Base-by-base conservation (phyloP, 306 rosid genomes). In the Medicago ruthenica region DNA sequence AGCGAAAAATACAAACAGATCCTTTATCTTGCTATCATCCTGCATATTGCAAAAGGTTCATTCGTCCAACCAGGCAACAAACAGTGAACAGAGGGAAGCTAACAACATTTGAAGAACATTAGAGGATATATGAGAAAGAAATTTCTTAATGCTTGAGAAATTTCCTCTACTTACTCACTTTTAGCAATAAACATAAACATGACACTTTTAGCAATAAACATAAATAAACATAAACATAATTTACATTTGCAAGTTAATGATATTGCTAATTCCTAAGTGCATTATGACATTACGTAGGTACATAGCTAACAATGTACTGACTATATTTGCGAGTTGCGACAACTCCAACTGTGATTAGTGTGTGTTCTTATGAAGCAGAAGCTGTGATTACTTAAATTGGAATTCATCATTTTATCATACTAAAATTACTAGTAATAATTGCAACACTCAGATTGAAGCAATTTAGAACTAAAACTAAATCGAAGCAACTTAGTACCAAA, bases 1-100 rank as follows among this genome's bases (percentile, higher is more conserved):
- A 17, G 95, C 88, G 34, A 94, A 91, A 73, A 90, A 88, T 73
- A 83, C 80, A 79, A 92, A 94, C 77, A 92, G 76, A 75, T 92
- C 95, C 67, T 80, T 57, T 71, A 87, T 86, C 81, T 80, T 78
- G 78, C 83, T 67, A 78, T 80, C 85, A 75, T 85, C 90, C 98
- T 94, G 96, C 86, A 86, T 60, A 69, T 70, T 40, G 57, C 12
- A 55, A 14, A 84, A 69, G 44, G 36, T 66, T 67, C 17, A 81
- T 50, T 58, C 59, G 72, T 36, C 78, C 67, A 57, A 48, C 10
- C 27, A 27, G 39, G 39, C 79, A 68, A 70, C 22, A 61, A 74
- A 51, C 16, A 37, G 27, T 12, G 60, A 72, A 17, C 18, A 70
- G 51, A 70, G 31, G 47, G 14, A 73, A 58, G 48, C 27, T 47